Evolutionary conservation across 2,329 filamentous ascomycete genomes (phyloP), one percentile per base, ranked within the genome.

Genomic region (Microdochium trichocladiopsis): DNA sequence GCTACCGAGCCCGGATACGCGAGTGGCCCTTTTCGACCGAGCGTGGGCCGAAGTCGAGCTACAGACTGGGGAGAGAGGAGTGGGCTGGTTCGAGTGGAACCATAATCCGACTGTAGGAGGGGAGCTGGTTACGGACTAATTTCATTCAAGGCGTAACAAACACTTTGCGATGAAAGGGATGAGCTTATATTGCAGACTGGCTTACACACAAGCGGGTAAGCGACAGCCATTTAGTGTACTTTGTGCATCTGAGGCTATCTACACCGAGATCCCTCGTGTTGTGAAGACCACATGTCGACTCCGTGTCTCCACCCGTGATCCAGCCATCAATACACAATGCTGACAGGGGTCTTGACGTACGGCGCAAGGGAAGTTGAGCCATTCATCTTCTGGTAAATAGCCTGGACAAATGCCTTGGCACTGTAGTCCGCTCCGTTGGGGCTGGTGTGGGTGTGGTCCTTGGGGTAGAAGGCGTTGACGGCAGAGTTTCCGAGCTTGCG

Each of bases 381-480:
- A 33, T 63, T 63, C 53, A 61, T 45, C 14, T 49, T 9, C n/a
- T 52, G 51, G n/a, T 53, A 23, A 14, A 69, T 54, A 3, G 64
- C 81, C 66, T 82, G 81, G 14, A 83, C 72, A 58, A 85, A 85
- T 2, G 79, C 76, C 56, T 73, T 68, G 0, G 78, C 73, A 23
- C 79, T 76, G 10, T 76, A 62, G 56, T 75, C 67, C 1, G 82
- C 80, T 1, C 81, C 82, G 2, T 58, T 64, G 0, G 78, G 69
- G 60, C 72, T 79, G 6, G 81, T 84, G 62, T 84, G 82, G 1
- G 80, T 84, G 61, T 85, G 80, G 60, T 84, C 80, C n/a, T 70
- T 69, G 0, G 80, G 77, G 58, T 75, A 85, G 50, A 74, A 73
- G 0, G 67, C 62, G 63, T 83, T 72, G 11, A 79, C 76, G 4